Evolutionary conservation across 352 stramenopile species (phyloP).

Genomic region (Blastocystis sp.): DNA sequence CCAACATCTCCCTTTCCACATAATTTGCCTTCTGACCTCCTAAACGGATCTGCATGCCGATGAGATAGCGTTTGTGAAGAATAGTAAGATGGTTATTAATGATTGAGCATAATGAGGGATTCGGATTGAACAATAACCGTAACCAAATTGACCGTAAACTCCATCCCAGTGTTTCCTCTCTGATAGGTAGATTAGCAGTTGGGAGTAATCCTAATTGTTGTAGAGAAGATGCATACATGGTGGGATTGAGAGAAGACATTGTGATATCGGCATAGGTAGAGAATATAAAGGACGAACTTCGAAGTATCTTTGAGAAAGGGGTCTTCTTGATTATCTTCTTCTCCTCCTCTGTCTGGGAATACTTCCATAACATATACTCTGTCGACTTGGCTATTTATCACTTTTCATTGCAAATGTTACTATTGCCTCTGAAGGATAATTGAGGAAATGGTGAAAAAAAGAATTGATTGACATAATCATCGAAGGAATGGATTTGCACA

Average conservation of each 20-base stretch:
- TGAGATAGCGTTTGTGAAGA: neutral
- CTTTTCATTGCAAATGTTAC: neutral
- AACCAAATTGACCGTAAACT: neutral
- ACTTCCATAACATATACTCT: neutral
- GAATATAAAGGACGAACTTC: neutral
- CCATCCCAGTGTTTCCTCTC: neutral
- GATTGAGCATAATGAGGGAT: neutral
- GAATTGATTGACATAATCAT: neutral
- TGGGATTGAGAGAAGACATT: neutral
- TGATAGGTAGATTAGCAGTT: too few species aligned
- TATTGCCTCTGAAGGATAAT: neutral
- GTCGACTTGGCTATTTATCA: neutral
- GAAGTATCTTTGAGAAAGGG: neutral
- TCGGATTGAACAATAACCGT: constrained; percentile 21
- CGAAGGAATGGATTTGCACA: neutral
- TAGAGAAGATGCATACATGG: neutral
- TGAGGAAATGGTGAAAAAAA: neutral
- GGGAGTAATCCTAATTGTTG: neutral
- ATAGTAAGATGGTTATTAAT: neutral
- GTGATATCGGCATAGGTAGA: neutral
- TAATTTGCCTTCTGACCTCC: constrained; percentile 11
- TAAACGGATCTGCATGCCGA: constrained; percentile 6
- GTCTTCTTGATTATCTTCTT: neutral
- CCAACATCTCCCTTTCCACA: neutral
- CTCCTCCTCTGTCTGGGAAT: neutral